Evolutionary conservation across 2,329 filamentous ascomycete genomes (phyloP), one percentile per base, ranked within the genome.

Genomic region (Alternaria novae-zelandiae): DNA sequence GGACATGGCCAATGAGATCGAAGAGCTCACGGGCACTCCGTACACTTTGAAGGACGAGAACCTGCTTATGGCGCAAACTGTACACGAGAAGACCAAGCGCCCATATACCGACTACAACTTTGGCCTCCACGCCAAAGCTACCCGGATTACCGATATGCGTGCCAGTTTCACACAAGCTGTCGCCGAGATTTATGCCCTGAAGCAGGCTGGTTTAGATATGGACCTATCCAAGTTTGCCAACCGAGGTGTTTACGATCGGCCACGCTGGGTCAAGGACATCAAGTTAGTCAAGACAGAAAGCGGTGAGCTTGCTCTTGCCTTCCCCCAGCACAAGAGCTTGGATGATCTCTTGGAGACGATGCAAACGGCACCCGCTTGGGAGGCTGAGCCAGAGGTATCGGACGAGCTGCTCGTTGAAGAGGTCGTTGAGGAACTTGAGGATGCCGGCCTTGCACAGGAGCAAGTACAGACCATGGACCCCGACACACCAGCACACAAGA

Each of bases 151-250:
- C 15, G 61, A 71, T 11, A 66, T 78, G 15, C 71, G 71, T 49
- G 77, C 73, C 46, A 81, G 84, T 30, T 82, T 89, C 44, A 86
- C 87, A 65, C 83, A 86, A 64, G 84, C 87, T 5, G 79, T 86
- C 11, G 83, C 89, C 6, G 88, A 90, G 71, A 77, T 87, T 5
- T 83, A 84, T 63, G 77, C 86, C 4, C 75, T 88, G 25, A 72
- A 73, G 56, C 65, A 78, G 43, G 70, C 74, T 6, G 71, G 70
- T 17, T 53, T 73, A 28, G 63, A 72, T 25, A 55, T 78, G 54
- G 72, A 76, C 50, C 50, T 78, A 3, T 67, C 74, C 17, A 70
- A 69, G 28, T 66, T 69, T 43, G 63, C 73, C 45, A 74, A 76
- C 47, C 70, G 70, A 26, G 76, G 74, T n/a, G 63, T 74, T 20